phyloP scores from a whole-genome alignment of 2,329 filamentous ascomycete genomes.

The Alternaria metachromatica region DNA sequence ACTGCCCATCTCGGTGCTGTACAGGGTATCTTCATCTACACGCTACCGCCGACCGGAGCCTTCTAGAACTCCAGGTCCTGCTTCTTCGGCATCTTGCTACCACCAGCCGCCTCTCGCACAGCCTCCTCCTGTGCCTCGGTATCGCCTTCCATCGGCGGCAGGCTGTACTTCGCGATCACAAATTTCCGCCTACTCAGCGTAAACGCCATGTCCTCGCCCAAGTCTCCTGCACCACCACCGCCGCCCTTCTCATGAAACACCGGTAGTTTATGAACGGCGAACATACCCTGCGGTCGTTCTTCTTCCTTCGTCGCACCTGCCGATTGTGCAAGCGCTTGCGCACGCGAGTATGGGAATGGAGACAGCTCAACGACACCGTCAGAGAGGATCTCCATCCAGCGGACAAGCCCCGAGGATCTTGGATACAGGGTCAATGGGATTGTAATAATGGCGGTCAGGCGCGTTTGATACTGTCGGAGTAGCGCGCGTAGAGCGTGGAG shows the following conservation, averaged over 20 bases:
- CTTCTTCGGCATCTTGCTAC: slow-evolving; percentile 60
- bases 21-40: slow-evolving; percentile 7
- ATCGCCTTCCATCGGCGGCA: slow-evolving; percentile 85
- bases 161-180: slow-evolving; percentile 83
- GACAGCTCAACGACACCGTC: slow-evolving; percentile 89
- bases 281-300: slow-evolving; percentile 83
- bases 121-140: slow-evolving; percentile 63
- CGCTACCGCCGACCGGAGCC: not conserved
- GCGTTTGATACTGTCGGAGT: slow-evolving; percentile 69
- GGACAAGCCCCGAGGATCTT: slow-evolving; percentile 74
- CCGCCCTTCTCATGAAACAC: slow-evolving; percentile 89
- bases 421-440: slow-evolving; percentile 82
- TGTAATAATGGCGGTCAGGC: slow-evolving; percentile 75
- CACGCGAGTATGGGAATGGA: slow-evolving; percentile 68
- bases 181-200: slow-evolving; percentile 84
- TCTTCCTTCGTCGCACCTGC: slow-evolving; percentile 64
- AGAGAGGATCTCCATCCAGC: slow-evolving; percentile 83
- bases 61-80: slow-evolving; percentile 72
- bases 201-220: slow-evolving; percentile 88
- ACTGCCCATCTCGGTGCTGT: slow-evolving; percentile 3
- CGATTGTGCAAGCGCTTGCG: slow-evolving; percentile 56
- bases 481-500: slow-evolving; percentile 79
- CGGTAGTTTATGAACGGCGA: slow-evolving; percentile 82
- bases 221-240: slow-evolving; percentile 67
- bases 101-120: slow-evolving; percentile 40